These are phyloP conservation scores for Suillus subalutaceus DNA, from an alignment of 768 basidiomycete genomes.

Conservation along the genomic window DNA sequence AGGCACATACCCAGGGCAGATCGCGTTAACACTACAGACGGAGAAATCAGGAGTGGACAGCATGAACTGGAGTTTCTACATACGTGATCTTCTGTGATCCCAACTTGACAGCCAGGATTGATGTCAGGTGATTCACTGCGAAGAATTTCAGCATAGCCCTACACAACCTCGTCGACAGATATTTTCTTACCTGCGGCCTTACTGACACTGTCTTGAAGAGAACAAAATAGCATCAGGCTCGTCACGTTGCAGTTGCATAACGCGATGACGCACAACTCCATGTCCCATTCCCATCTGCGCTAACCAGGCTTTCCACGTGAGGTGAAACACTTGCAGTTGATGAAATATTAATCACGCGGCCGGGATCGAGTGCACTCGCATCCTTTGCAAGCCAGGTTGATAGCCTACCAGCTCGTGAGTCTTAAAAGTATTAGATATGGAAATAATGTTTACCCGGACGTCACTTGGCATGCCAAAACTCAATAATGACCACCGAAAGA, in stretches of 20 bases:
- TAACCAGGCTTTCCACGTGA: constrained; percentile 48
- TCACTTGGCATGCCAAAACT: constrained; percentile 37
- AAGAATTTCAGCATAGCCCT: neutral
- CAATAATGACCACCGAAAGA: constrained; percentile 6
- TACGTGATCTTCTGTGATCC: constrained; percentile 65
- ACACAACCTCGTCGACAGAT: neutral
- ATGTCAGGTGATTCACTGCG: constrained; percentile 77
- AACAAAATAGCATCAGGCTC: constrained; percentile 3
- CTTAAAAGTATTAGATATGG: neutral
- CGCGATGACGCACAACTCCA: constrained; percentile 71
- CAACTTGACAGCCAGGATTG: constrained; percentile 68
- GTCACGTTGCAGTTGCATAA: constrained; percentile 4
- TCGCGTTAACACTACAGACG: constrained; percentile 73
- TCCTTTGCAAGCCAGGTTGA: constrained; percentile 66
- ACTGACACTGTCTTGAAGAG: constrained; percentile 66
- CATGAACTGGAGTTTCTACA: constrained; percentile 27
- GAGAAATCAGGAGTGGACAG: constrained; percentile 5
- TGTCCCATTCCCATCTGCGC: constrained; percentile 60
- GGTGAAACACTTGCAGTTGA: constrained; percentile 65
- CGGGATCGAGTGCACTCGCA: constrained; percentile 64
- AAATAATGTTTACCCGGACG: constrained; percentile 39
- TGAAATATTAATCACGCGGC: constrained; percentile 81
- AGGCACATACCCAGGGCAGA: constrained; percentile 68
- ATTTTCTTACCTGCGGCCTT: constrained; percentile 68
- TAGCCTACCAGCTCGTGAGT: constrained; percentile 17